phyloP scores from a whole-genome alignment of 495 filamentous ascomycete species.

The Pyrenopolyporus hunteri region DNA sequence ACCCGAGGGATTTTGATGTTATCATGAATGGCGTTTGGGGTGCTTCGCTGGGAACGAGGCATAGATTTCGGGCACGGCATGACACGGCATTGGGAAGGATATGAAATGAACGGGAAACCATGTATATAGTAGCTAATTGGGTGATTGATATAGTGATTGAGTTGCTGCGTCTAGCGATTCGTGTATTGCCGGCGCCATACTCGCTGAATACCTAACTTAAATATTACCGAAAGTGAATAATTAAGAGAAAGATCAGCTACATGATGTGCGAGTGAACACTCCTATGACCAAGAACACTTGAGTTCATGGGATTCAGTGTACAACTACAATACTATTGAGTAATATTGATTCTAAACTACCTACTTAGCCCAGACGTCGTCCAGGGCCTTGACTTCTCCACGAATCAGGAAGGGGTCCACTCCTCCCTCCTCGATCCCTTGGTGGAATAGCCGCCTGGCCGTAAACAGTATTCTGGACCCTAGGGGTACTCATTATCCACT shows the following conservation, averaged over 20 bases:
- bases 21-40: conserved; percentile 1
- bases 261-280: no score
- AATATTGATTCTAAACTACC: neutral
- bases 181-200: no score
- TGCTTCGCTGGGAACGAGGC: conserved; percentile 3
- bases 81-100: neutral
- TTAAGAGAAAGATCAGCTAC: no score
- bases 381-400: conserved; percentile 71
- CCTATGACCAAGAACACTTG: no score
- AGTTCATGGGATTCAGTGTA: no score
- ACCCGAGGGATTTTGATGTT: neutral
- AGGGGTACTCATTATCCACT: conserved; percentile 62
- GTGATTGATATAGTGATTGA: no score
- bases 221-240: no score
- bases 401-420: conserved; percentile 58
- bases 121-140: neutral
- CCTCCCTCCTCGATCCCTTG: conserved; percentile 46
- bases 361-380: conserved; percentile 65
- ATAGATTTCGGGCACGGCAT: neutral
- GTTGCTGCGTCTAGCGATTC: no score
- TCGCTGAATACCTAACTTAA: no score
- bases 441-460: conserved; percentile 60
- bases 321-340: no score
- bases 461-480: conserved; percentile 55
- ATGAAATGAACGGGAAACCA: neutral